phyloP scores from a whole-genome alignment of 225 moss, liverwort and hornwort species.

The Thuidium tamariscinum region DNA sequence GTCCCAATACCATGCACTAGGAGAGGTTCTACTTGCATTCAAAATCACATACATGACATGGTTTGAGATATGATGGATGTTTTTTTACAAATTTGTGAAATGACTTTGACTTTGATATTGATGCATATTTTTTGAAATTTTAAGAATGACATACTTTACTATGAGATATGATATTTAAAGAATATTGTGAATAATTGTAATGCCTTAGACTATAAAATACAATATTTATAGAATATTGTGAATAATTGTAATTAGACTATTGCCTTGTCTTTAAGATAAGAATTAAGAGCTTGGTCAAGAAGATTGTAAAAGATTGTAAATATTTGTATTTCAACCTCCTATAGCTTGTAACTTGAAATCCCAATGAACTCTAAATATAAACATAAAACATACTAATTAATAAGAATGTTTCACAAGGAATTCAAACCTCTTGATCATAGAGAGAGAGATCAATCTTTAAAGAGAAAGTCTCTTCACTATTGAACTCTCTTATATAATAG shows the following conservation, averaged over 20 bases:
- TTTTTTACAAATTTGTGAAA: neutral
- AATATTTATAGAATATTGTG: neutral
- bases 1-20: too few species aligned
- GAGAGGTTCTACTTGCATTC: too few species aligned
- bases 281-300: neutral
- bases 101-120: neutral
- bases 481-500: too few species aligned
- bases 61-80: neutral
- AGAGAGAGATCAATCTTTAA: too few species aligned
- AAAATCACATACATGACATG: neutral
- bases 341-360: too few species aligned
- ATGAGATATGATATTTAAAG: neutral
- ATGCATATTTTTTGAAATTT: neutral
- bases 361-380: too few species aligned
- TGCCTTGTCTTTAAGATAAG: neutral
- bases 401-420: too few species aligned
- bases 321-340: too few species aligned
- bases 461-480: too few species aligned
- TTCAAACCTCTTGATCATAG: too few species aligned
- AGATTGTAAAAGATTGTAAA: too few species aligned
- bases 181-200: neutral
- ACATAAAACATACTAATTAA: too few species aligned
- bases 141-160: neutral
- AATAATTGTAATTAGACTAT: neutral
- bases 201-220: neutral